Base-by-base conservation (phyloP, 108 stramenopile species). In the Cyclotella kingstonii region DNA sequence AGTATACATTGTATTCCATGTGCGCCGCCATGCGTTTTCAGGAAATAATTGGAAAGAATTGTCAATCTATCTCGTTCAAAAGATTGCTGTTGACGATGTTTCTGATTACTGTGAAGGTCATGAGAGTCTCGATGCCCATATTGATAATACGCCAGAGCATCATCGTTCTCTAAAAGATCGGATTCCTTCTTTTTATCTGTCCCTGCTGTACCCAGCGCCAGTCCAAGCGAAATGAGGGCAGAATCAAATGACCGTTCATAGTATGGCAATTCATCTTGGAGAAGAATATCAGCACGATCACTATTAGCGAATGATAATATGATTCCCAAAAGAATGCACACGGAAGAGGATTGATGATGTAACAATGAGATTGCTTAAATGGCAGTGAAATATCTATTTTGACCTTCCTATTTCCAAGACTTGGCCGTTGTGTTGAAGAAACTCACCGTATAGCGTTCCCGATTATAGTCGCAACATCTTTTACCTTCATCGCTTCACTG, bases 21-120 rank as follows among this genome's bases (percentile, higher is more conserved):
- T 15, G 85, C 82, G 3, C 90, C 90, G 8, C 87, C 86, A 44
- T 91, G 90, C 39, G 81, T 81, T 57, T 84, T 83, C 9, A 91
- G 61, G 55, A 91, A 91, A 68, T 91, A 91, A 47, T 88, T 77
- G 30, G 84, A 84, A 40, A 91, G 54, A 9, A 88, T 80, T 10
- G 87, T 68, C 0, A 84, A 67, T 15, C 81, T 45, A 2, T 82
- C 54, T 15, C 78, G 79, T 58, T 73, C 66, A 23, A 86, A 83
- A 30, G 64, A 77, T 36, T 82, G 84, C 38, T 54, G 62, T 21
- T 53, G 35, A 12, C 34, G 31, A 57, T 50, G 43, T 21, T 54
- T 15, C 1, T 57, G 33, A 25, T 12, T 34, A 34, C 41, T 18
- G 22, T 12, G 17, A 43, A 11, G 17, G 10, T 25, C 4, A 31